Conservation (phyloP, 139 green algal genomes). For the Haematococcus sp. region DNA sequence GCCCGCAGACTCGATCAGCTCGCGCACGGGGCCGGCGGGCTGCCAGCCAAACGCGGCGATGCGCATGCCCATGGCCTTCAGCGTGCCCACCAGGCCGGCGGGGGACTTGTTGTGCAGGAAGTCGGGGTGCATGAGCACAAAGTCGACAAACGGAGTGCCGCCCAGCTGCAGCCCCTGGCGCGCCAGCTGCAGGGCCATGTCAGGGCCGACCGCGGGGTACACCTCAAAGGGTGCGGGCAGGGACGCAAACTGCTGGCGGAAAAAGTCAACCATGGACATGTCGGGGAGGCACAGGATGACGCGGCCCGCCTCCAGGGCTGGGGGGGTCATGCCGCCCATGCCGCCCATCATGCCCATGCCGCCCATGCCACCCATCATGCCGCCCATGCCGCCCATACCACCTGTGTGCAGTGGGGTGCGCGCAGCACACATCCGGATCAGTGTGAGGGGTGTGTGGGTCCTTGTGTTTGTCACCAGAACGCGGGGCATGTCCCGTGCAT, state of each 20-base stretch:
- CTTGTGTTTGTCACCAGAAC: too few species aligned
- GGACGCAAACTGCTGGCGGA: conserved; percentile 40
- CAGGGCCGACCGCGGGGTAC: conserved; percentile 34
- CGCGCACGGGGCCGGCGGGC: conserved; percentile 21
- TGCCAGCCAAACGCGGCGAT: conserved; percentile 43
- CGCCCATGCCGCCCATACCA: conserved; percentile 20
- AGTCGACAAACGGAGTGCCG: conserved; percentile 32
- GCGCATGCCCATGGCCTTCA: conserved; percentile 25
- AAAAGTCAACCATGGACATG: conserved; percentile 47
- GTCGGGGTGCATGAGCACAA: conserved; percentile 50
- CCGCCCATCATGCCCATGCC: conserved; percentile 3
- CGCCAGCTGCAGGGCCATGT: conserved; percentile 35
- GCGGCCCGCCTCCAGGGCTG: conserved; percentile 15
- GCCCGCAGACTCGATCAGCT: conserved; percentile 37
- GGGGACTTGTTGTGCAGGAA: conserved; percentile 40
- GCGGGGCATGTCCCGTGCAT: too few species aligned
- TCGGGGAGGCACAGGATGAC: conserved; percentile 47
- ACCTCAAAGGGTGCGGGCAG: conserved; percentile 43
- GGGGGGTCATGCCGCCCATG: neutral
- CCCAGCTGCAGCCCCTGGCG: conserved; percentile 39
- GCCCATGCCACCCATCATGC: conserved; percentile 16
- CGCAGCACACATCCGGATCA: too few species aligned
- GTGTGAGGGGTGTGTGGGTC: too few species aligned
- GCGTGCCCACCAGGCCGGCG: conserved; percentile 6
- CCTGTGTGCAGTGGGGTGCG: too few species aligned